Base-by-base conservation (phyloP, 306 rosid species). In the Glycine soja region DNA sequence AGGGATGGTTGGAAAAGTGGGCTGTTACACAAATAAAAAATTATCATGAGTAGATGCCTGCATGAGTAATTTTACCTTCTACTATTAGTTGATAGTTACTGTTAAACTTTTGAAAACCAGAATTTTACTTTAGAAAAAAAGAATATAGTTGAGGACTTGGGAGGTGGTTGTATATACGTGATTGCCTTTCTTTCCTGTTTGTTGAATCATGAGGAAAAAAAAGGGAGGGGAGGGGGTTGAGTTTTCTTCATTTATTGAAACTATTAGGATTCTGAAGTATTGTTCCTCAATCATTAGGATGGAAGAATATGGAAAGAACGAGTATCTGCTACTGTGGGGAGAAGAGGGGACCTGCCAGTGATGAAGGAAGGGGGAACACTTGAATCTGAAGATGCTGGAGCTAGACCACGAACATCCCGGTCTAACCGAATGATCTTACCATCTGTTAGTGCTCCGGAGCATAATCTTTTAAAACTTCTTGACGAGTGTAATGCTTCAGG, bases 221-320 rank as follows among this genome's bases (percentile, higher is more conserved):
- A 32, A 3, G 61, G 15, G 1, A 9, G 19, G 14, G 5, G 19
- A 47, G 34, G 40, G 73, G 51, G 57, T 13, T 34, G 52, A 24
- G 42, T 18, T 50, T 59, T 46, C 68, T 76, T 38, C 11, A 18
- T 70, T 69, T 42, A 0, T 68, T 32, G 34, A 66, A 72, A 24
- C 52, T 64, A 34, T 54, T 80, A 46, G 70, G 71, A 74, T 79
- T 84, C 50, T 76, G 61, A 82, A 85, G 77, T 81, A 51, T 78
- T 71, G 58, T 74, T 81, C 61, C 48, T 79, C 24, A 24, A 73
- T 74, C 62, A 43, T 73, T 87, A 95, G 98, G 99, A 95, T 84
- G 99, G 96, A 82, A 89, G 97, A 82, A 87, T 95, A 82, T 95
- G 99, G 99, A 95, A 93, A 88, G 94, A 95, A 79, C 87, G 97